Conservation (phyloP, 106 monocot species). For the Apostasia ramifera region DNA sequence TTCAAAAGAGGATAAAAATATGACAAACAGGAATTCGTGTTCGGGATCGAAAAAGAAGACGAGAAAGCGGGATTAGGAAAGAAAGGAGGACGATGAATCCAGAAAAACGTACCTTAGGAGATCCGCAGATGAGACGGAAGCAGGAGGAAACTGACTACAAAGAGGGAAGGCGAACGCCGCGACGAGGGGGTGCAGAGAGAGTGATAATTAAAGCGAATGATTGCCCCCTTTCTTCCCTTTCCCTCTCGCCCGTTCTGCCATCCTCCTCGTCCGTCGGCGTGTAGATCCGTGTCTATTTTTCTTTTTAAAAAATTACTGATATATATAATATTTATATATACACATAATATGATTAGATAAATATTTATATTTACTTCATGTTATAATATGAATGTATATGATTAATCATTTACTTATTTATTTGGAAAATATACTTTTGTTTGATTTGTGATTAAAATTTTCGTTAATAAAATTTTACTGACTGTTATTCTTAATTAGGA, state of each 20-base stretch:
- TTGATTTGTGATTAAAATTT: too few species aligned
- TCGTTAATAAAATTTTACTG: too few species aligned
- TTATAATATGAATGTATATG: too few species aligned
- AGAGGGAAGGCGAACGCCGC: background rate
- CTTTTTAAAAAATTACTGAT: background rate
- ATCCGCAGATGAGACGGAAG: conserved; percentile 1
- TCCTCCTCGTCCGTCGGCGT: background rate
- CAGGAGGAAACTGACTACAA: background rate
- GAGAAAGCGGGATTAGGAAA: background rate
- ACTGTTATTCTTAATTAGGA: too few species aligned
- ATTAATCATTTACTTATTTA: too few species aligned
- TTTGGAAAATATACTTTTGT: too few species aligned
- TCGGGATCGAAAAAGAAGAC: background rate
- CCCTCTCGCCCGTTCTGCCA: background rate
- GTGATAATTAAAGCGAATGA: background rate
- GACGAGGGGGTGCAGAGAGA: background rate
- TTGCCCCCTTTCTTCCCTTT: background rate
- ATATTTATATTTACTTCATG: too few species aligned
- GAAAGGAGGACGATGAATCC: too few species aligned
- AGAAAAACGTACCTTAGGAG: conserved; percentile 1
- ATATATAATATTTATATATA: too few species aligned
- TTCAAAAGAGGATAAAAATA: background rate
- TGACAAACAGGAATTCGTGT: background rate
- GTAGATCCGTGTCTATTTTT: background rate
- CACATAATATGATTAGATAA: too few species aligned